phyloP scores from a whole-genome alignment of 139 green algal species.

The Gonium pectorale region DNA sequence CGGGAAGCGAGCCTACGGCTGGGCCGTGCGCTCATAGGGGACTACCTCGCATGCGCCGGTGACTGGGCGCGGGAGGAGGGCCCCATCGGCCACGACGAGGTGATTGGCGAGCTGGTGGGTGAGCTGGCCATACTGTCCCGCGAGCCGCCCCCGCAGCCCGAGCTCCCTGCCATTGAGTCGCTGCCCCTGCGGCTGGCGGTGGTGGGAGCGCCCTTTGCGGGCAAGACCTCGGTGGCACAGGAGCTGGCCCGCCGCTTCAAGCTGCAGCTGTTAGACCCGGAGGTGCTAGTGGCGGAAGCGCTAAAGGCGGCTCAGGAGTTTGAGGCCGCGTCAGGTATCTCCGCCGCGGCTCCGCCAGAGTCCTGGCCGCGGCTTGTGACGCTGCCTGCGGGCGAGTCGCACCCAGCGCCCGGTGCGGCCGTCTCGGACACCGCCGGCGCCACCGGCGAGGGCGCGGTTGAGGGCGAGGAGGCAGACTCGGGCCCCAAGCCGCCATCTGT shows the following conservation, averaged over 20 bases:
- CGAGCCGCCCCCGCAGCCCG: slow-evolving; percentile 22
- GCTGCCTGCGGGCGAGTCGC: neutral
- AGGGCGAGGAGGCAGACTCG: neutral
- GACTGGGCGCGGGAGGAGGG: slow-evolving; percentile 49
- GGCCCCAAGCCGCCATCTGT: neutral
- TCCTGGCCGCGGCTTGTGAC: neutral
- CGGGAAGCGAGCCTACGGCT: neutral
- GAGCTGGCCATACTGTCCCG: slow-evolving; percentile 40
- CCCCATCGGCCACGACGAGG: slow-evolving; percentile 53
- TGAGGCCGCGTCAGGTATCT: slow-evolving; percentile 6
- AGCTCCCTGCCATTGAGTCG: slow-evolving; percentile 50
- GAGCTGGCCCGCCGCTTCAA: slow-evolving; percentile 58
- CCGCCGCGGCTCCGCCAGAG: neutral
- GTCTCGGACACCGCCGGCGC: neutral
- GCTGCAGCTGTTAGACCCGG: slow-evolving; percentile 59
- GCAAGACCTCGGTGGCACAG: slow-evolving; percentile 73
- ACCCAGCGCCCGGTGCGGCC: neutral
- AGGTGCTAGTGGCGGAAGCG: slow-evolving; percentile 58
- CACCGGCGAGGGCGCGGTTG: neutral
- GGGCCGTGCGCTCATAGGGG: slow-evolving; percentile 46
- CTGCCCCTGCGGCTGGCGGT: slow-evolving; percentile 70
- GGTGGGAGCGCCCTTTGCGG: slow-evolving; percentile 72
- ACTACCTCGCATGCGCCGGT: slow-evolving; percentile 61
- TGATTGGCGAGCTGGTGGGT: slow-evolving; percentile 50
- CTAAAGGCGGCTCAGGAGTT: slow-evolving; percentile 52